Percentiles rank a stretch among this genome's conserved stretches.
phyloP scores from a whole-genome alignment of 1,284 basidiomycete genomes.

The Puccinia hordei region DNA sequence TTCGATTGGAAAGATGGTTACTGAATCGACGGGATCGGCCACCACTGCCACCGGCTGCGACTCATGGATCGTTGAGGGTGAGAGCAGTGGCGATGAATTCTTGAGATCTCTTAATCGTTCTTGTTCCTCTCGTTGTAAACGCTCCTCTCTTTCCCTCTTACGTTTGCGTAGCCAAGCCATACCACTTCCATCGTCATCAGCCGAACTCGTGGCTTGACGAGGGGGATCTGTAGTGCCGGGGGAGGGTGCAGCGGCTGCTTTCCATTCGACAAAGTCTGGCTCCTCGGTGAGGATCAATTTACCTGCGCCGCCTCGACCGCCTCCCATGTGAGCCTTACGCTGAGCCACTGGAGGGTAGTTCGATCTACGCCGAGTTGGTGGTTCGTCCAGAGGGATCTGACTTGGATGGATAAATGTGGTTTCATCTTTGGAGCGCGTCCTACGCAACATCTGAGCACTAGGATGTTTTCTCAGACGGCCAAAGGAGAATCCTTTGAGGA shows the following conservation, averaged over 20 bases:
- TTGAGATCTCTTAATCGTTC: background rate
- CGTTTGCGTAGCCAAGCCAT: conserved; percentile 46
- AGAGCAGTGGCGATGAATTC: background rate
- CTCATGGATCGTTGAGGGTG: background rate
- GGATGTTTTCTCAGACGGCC: conserved; percentile 5
- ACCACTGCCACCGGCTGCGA: background rate
- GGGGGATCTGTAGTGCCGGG: background rate
- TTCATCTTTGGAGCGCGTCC: conserved; percentile 37
- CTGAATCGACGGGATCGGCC: background rate
- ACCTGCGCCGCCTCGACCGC: conserved; percentile 43
- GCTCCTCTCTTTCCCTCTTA: conserved; percentile 31
- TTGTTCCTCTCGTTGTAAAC: conserved; percentile 21
- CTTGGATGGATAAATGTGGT: background rate
- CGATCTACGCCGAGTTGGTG: conserved; percentile 18
- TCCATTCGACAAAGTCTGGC: conserved; percentile 48
- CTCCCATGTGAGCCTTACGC: conserved; percentile 46
- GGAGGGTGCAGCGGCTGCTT: conserved; percentile 7
- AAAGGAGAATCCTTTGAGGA: conserved; percentile 3
- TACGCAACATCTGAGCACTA: conserved; percentile 19
- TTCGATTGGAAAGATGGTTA: conserved; percentile 1
- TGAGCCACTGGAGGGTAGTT: conserved; percentile 46
- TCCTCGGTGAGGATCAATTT: conserved; percentile 7
- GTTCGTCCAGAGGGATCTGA: background rate
- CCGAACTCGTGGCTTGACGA: background rate
- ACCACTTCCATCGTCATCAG: conserved; percentile 39